Percentiles rank a stretch among this genome's conserved stretches.
Evolutionary conservation across 345 rosid genomes (phyloP).

Genomic region (Brassica incana): DNA sequence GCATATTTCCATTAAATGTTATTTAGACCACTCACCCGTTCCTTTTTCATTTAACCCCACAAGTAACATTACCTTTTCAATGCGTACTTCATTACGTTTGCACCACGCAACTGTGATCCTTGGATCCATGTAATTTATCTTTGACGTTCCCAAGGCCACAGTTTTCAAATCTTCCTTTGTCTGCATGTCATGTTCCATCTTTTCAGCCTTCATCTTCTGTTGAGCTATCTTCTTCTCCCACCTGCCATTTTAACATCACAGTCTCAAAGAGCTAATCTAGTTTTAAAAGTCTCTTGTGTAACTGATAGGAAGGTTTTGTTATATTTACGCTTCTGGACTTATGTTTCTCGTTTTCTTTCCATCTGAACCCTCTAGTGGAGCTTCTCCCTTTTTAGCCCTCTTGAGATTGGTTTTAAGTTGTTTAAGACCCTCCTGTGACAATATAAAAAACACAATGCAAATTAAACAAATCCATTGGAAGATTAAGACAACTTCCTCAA

Average conservation of each 20-base stretch:
- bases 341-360: slow-evolving; percentile 85
- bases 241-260: slow-evolving; percentile 44
- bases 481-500: background rate
- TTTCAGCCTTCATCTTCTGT: slow-evolving; percentile 58
- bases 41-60: background rate
- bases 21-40: background rate
- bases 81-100: slow-evolving; percentile 93
- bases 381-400: slow-evolving; percentile 77
- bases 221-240: slow-evolving; percentile 68
- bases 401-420: slow-evolving; percentile 71
- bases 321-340: slow-evolving; percentile 70
- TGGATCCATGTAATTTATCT: slow-evolving; percentile 93
- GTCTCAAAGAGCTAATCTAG: background rate
- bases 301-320: slow-evolving; percentile 3
- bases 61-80: slow-evolving; percentile 62
- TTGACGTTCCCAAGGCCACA: slow-evolving; percentile 86
- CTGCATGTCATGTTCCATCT: slow-evolving; percentile 67
- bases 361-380: slow-evolving; percentile 69
- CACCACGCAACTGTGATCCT: slow-evolving; percentile 98
- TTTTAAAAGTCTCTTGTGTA: slow-evolving; percentile 3
- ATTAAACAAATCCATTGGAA: background rate
- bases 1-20: background rate
- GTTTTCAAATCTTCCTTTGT: slow-evolving; percentile 87
- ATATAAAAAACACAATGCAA: background rate
- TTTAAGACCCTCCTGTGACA: slow-evolving; percentile 53